phyloP scores from a whole-genome alignment of 495 filamentous ascomycete genomes.

The Penicillium soppii region DNA sequence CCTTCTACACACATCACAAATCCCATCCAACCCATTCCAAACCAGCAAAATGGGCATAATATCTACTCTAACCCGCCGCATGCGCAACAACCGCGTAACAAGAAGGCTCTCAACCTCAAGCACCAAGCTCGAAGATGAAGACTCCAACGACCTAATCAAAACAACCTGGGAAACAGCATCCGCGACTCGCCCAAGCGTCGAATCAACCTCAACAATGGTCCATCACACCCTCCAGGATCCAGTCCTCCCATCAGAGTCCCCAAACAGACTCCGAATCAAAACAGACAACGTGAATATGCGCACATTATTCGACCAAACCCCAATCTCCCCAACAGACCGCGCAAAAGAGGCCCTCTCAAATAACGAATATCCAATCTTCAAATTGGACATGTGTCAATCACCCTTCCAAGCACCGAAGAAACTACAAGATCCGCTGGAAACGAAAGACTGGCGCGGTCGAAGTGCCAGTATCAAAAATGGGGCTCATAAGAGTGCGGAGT shows the following conservation, averaged over 20 bases:
- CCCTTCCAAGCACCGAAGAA: slow-evolving; percentile 9
- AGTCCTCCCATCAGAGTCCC: slow-evolving; percentile 14
- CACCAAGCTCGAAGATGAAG: slow-evolving; percentile 18
- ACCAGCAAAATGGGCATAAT: slow-evolving; percentile 23
- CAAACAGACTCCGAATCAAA: slow-evolving; percentile 8
- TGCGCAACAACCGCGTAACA: slow-evolving; percentile 19
- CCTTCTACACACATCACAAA: background rate
- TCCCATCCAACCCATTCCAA: background rate
- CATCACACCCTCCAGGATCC: slow-evolving; percentile 12
- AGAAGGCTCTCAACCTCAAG: slow-evolving; percentile 15
- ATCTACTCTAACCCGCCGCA: slow-evolving; percentile 13
- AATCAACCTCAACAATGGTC: slow-evolving; percentile 15
- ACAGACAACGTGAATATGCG: slow-evolving; percentile 13
- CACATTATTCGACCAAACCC: slow-evolving; percentile 11
- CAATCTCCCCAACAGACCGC: slow-evolving; percentile 4
- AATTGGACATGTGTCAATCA: slow-evolving; percentile 16
- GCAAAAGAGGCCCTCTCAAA: slow-evolving; percentile 8
- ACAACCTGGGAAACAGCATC: slow-evolving; percentile 13
- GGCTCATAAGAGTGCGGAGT: background rate
- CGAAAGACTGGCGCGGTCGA: background rate
- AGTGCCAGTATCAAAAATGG: background rate
- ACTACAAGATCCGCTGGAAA: too few relatives aligned
- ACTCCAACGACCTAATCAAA: slow-evolving; percentile 26
- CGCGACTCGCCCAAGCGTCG: slow-evolving; percentile 11
- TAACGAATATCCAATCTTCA: slow-evolving; percentile 21